These are phyloP conservation scores for Aspergillus campestris DNA, from an alignment of 495 filamentous ascomycete genomes.

Conservation along the genomic window DNA sequence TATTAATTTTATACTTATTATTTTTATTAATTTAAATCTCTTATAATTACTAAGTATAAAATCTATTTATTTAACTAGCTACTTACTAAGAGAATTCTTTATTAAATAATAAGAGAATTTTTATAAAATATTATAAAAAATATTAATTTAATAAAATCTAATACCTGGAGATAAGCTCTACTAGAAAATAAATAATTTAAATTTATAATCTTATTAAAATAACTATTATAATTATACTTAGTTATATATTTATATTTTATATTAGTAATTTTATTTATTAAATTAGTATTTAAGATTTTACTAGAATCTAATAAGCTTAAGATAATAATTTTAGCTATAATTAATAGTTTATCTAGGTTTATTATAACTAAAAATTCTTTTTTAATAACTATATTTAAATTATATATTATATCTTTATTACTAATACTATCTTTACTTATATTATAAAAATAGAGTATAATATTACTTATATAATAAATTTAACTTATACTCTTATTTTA, in stretches of 20 bases:
- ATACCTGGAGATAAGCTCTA: neutral
- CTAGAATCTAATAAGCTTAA: neutral
- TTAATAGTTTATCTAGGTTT: neutral
- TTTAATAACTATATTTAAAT: neutral
- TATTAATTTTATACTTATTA: slow-evolving; percentile 4
- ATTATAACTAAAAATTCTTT: neutral
- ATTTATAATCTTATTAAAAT: no score
- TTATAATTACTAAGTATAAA: neutral
- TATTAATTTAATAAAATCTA: slow-evolving; percentile 2
- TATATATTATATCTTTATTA: slow-evolving; percentile 3
- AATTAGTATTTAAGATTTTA: slow-evolving; percentile 1
- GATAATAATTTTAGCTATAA: neutral
- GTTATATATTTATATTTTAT: neutral
- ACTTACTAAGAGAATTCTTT: neutral
- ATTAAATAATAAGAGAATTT: slow-evolving; percentile 1
- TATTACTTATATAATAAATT: no score
- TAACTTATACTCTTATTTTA: no score
- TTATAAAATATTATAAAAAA: neutral
- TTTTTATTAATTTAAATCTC: neutral
- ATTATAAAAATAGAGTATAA: no score
- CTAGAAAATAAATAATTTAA: no score
- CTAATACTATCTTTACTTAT: no score
- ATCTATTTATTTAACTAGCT: neutral
- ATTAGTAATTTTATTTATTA: slow-evolving; percentile 4
- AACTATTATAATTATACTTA: no score